These are phyloP conservation scores for Phytophthora hybrid DNA, from an alignment of 352 stramenopile species.

Conservation along the genomic window DNA sequence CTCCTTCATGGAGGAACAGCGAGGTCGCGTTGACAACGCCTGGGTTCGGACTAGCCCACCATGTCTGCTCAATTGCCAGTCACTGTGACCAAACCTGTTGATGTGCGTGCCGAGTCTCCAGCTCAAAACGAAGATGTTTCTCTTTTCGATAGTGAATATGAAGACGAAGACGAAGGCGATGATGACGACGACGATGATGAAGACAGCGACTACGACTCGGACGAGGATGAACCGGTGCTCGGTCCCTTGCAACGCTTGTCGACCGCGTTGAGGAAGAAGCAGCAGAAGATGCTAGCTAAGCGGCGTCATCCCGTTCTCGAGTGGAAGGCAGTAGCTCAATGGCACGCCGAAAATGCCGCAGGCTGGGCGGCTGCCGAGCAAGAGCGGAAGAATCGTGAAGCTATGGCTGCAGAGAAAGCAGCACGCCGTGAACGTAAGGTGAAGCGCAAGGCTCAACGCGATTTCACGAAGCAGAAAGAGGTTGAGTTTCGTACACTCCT, in stretches of 20 bases:
- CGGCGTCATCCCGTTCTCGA: constrained; percentile 57
- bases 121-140: constrained; percentile 9
- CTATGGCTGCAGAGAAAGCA: constrained; percentile 35
- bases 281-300: constrained; percentile 50
- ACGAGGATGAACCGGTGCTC: constrained; percentile 39
- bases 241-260: constrained; percentile 33
- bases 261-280: constrained; percentile 43
- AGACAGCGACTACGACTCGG: constrained; percentile 43
- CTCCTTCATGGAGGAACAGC: neutral
- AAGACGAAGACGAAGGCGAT: constrained; percentile 2
- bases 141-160: constrained; percentile 19
- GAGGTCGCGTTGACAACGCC: neutral
- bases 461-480: constrained; percentile 59
- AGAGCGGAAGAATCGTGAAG: constrained; percentile 28
- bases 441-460: constrained; percentile 55
- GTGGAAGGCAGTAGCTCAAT: constrained; percentile 56
- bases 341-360: constrained; percentile 51
- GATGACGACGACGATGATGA: constrained; percentile 36
- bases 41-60: constrained; percentile 6
- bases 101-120: constrained; percentile 11
- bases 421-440: constrained; percentile 52
- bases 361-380: constrained; percentile 38
- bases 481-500: constrained; percentile 54
- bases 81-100: neutral
- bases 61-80: constrained; percentile 18